These are phyloP conservation scores for Ustilago esculenta DNA, from an alignment of 1,284 basidiomycete genomes.

Conservation along the genomic window DNA sequence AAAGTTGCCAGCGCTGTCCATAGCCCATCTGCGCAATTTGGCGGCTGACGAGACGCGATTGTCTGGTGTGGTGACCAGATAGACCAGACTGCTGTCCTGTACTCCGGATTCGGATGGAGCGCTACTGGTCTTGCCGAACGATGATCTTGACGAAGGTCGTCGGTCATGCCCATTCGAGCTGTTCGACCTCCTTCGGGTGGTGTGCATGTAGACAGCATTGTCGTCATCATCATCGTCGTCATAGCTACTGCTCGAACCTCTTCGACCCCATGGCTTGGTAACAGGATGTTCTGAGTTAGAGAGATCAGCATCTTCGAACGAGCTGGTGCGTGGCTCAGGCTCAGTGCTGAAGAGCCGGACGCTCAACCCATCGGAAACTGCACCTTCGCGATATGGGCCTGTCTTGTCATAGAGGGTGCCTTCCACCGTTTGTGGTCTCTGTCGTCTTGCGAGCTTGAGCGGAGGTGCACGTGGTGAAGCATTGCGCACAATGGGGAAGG, in stretches of 20 bases:
- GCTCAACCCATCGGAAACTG: slow-evolving; percentile 61
- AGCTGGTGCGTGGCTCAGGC: slow-evolving; percentile 14
- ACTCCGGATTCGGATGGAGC: slow-evolving; percentile 4
- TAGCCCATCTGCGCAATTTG: slow-evolving; percentile 64
- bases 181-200: slow-evolving; percentile 16
- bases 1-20: slow-evolving; percentile 62
- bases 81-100: slow-evolving; percentile 35
- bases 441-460: slow-evolving; percentile 47
- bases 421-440: slow-evolving; percentile 55
- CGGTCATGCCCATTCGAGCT: slow-evolving; percentile 16
- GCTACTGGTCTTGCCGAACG: slow-evolving; percentile 12
- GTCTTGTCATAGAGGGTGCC: slow-evolving; percentile 64
- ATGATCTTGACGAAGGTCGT: slow-evolving; percentile 23
- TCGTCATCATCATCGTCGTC: slow-evolving; percentile 23
- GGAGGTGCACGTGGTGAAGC: slow-evolving; percentile 38
- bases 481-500: slow-evolving; percentile 8
- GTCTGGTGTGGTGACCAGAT: slow-evolving; percentile 65
- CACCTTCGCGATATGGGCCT: slow-evolving; percentile 62
- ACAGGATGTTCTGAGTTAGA: slow-evolving; percentile 43
- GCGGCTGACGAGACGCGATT: slow-evolving; percentile 65
- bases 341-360: slow-evolving; percentile 58
- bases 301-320: slow-evolving; percentile 36
- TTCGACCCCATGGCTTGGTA: slow-evolving; percentile 39
- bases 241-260: slow-evolving; percentile 30
- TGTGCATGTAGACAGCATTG: slow-evolving; percentile 26